A percentile compares a stretch with the other conserved stretches of the same genome.
Evolutionary conservation across 768 basidiomycete genomes (phyloP).

Genomic region (Auricularia sp.): DNA sequence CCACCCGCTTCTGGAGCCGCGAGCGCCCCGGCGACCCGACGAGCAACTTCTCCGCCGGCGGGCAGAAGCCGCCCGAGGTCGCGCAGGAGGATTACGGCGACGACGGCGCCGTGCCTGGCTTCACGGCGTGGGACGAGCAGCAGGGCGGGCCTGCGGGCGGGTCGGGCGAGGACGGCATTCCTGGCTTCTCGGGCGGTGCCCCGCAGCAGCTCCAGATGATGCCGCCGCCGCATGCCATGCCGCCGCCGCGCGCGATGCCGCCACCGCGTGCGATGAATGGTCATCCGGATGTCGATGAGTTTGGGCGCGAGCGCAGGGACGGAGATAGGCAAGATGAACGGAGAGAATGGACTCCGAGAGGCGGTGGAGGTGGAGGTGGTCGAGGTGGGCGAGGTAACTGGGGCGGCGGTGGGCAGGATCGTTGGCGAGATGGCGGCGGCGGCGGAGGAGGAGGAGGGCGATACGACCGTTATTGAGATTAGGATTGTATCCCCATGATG

Average conservation of each 20-base stretch:
- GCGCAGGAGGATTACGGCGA: slow-evolving; percentile 29
- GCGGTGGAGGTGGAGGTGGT: neutral
- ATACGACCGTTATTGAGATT: neutral
- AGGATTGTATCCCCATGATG: too few relatives aligned
- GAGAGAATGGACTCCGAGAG: neutral
- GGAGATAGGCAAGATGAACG: neutral
- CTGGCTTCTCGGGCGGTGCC: slow-evolving; percentile 42
- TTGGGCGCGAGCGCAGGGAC: neutral
- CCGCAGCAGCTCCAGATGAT: neutral
- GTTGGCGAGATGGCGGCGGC: neutral
- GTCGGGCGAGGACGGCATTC: slow-evolving; percentile 50
- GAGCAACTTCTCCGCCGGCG: slow-evolving; percentile 70
- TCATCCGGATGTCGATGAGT: neutral
- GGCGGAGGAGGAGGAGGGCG: neutral
- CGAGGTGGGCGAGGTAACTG: neutral
- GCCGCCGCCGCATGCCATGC: neutral
- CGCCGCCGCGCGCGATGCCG: neutral
- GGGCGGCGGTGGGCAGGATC: neutral
- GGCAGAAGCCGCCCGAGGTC: slow-evolving; percentile 74
- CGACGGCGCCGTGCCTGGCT: slow-evolving; percentile 13
- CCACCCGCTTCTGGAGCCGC: slow-evolving; percentile 96
- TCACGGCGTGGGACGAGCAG: slow-evolving; percentile 13
- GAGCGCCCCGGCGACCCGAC: slow-evolving; percentile 77
- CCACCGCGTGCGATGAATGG: neutral
- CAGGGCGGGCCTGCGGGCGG: slow-evolving; percentile 18